phyloP scores from a whole-genome alignment of 192 early-diverging fungal species.

The Borealophlyctis nickersoniae region DNA sequence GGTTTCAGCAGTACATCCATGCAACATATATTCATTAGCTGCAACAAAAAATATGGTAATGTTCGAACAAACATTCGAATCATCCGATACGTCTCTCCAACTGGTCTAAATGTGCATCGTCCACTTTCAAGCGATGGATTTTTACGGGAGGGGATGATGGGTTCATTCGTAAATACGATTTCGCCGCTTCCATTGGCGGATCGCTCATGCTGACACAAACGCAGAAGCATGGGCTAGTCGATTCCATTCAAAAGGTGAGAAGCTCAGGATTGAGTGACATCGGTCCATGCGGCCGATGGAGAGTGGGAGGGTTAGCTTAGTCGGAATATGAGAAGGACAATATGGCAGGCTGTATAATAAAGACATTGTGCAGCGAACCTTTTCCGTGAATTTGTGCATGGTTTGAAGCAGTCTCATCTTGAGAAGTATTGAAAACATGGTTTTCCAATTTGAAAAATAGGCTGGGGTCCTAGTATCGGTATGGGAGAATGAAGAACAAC shows the following conservation, averaged over 20 bases:
- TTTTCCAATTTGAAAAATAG: too few relatives aligned
- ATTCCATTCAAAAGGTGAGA: conserved; percentile 71
- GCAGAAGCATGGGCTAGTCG: conserved; percentile 82
- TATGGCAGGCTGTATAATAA: too few relatives aligned
- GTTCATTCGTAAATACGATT: conserved; percentile 92
- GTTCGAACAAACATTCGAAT: background rate
- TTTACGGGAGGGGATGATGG: conserved; percentile 80
- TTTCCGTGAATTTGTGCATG: too few relatives aligned
- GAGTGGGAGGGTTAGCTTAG: too few relatives aligned
- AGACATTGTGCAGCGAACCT: background rate
- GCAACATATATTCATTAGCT: background rate
- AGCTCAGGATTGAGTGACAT: background rate
- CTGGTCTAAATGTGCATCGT: background rate
- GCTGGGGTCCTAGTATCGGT: conserved; percentile 71
- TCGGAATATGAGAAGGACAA: too few relatives aligned
- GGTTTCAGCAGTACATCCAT: background rate
- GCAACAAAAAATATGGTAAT: background rate
- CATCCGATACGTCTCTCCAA: too few relatives aligned
- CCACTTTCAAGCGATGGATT: conserved; percentile 38
- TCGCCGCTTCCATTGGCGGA: conserved; percentile 81
- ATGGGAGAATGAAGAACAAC: conserved; percentile 79
- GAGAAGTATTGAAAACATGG: too few relatives aligned
- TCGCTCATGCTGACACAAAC: conserved; percentile 75
- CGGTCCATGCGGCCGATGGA: too few relatives aligned
- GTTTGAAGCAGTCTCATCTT: too few relatives aligned